Conservation (phyloP, 495 filamentous ascomycete genomes). For the Hypoxylon fuscum region DNA sequence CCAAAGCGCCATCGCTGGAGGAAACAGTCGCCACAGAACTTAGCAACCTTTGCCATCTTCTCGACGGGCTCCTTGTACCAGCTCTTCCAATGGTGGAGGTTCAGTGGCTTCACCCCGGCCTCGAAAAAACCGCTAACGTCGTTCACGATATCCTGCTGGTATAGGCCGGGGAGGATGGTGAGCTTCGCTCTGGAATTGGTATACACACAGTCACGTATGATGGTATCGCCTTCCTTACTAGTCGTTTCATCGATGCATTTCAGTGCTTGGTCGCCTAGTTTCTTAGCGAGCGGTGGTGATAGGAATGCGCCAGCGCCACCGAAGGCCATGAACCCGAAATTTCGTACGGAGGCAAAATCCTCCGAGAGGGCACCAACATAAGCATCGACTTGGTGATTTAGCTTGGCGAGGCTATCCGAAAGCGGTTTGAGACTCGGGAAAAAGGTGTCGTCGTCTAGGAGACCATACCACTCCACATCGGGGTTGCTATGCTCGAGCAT, state of each 20-base stretch:
- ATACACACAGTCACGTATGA: conserved; percentile 70
- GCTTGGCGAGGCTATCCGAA: conserved; percentile 51
- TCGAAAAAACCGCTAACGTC: conserved; percentile 72
- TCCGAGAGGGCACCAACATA: conserved; percentile 74
- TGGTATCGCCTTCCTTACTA: conserved; percentile 66
- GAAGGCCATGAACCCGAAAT: conserved; percentile 72
- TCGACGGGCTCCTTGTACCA: conserved; percentile 60
- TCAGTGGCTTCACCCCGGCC: conserved; percentile 63
- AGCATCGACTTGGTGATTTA: conserved; percentile 61
- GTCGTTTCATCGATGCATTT: conserved; percentile 62
- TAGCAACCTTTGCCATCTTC: conserved; percentile 65
- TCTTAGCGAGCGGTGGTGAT: conserved; percentile 64
- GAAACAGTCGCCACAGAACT: conserved; percentile 68
- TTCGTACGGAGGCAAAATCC: conserved; percentile 65
- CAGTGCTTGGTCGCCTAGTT: conserved; percentile 62
- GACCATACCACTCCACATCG: conserved; percentile 68
- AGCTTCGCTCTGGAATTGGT: conserved; percentile 63
- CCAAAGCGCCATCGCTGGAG: conserved; percentile 70
- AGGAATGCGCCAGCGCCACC: conserved; percentile 77
- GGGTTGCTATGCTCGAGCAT: conserved; percentile 62
- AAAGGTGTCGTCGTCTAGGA: conserved; percentile 80
- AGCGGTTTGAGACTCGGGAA: conserved; percentile 70
- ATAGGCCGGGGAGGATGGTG: conserved; percentile 65
- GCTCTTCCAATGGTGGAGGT: conserved; percentile 73
- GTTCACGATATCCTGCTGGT: conserved; percentile 69